phyloP scores from a whole-genome alignment of 2,329 filamentous ascomycete genomes.

The Curvularia eragrostidis region DNA sequence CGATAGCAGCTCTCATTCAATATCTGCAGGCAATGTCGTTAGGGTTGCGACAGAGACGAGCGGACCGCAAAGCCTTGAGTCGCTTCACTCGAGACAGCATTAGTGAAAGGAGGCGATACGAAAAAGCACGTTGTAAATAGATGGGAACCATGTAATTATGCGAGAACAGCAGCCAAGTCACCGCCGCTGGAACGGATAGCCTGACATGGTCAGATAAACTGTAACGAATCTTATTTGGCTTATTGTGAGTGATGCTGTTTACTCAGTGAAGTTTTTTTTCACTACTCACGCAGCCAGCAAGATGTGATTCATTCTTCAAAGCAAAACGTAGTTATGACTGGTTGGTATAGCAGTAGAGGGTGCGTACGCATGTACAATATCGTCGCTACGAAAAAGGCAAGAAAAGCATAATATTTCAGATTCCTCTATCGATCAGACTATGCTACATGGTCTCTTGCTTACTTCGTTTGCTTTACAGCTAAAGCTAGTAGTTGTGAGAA shows the following conservation, averaged over 20 bases:
- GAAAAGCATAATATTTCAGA: slow-evolving; percentile 4
- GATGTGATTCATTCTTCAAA: slow-evolving; percentile 3
- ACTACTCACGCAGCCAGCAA: neutral
- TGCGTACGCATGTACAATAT: neutral
- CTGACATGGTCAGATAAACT: neutral
- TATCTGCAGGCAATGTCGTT: slow-evolving; percentile 8
- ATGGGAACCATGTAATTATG: neutral
- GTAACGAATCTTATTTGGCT: neutral
- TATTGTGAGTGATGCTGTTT: slow-evolving; percentile 3
- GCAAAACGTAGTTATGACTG: neutral
- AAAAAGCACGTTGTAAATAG: slow-evolving; percentile 3
- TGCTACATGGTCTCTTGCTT: neutral
- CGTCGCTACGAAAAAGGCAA: neutral
- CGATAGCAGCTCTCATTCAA: slow-evolving; percentile 7
- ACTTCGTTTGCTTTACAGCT: slow-evolving; percentile 1
- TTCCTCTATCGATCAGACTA: neutral
- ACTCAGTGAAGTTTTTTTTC: neutral
- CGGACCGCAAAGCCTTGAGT: slow-evolving; percentile 3
- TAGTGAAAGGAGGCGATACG: slow-evolving; percentile 7
- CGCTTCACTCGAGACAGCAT: slow-evolving; percentile 5
- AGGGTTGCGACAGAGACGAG: neutral
- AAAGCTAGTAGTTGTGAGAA: slow-evolving; percentile 18
- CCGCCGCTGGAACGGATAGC: neutral
- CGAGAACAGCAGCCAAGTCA: neutral
- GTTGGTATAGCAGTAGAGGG: too few relatives aligned